A percentile compares a stretch with the other conserved stretches of the same genome.
phyloP scores from a whole-genome alignment of 2,329 filamentous ascomycete genomes.

The Cercospora sesami region DNA sequence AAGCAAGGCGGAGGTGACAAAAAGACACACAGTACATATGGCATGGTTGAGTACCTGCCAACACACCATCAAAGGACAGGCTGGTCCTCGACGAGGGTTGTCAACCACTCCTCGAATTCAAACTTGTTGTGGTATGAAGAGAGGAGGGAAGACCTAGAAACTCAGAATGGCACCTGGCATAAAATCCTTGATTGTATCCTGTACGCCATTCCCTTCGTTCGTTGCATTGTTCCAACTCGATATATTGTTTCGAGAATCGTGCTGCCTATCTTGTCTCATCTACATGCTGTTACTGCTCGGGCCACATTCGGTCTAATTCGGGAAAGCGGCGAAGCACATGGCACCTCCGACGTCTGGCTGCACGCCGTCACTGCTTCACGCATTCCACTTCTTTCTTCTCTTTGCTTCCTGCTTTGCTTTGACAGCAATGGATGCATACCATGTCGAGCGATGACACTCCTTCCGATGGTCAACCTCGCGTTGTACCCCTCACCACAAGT shows the following conservation, averaged over 20 bases:
- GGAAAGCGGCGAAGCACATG: slow-evolving; percentile 8
- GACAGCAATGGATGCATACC: slow-evolving; percentile 2
- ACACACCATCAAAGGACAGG: background rate
- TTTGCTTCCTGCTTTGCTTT: background rate
- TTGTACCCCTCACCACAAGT: background rate
- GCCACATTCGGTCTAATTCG: slow-evolving; percentile 6
- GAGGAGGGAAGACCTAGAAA: slow-evolving; percentile 8
- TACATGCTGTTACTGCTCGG: background rate
- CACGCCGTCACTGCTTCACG: background rate
- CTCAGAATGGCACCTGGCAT: slow-evolving; percentile 4
- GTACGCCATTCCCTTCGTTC: no score
- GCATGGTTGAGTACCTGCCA: background rate
- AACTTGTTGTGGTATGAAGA: slow-evolving; percentile 10
- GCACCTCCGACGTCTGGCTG: slow-evolving; percentile 1
- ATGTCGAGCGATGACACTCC: background rate
- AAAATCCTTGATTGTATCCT: no score
- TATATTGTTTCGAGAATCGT: background rate
- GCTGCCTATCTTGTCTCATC: background rate
- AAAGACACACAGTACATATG: background rate
- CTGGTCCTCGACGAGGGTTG: slow-evolving; percentile 12
- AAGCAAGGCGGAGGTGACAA: background rate
- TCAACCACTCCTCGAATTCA: slow-evolving; percentile 18
- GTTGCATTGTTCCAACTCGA: no score
- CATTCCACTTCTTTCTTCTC: slow-evolving; percentile 7
- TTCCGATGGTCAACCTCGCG: slow-evolving; percentile 23